These are phyloP conservation scores for Prunus mira DNA, from an alignment of 306 rosid species.

Conservation along the genomic window DNA sequence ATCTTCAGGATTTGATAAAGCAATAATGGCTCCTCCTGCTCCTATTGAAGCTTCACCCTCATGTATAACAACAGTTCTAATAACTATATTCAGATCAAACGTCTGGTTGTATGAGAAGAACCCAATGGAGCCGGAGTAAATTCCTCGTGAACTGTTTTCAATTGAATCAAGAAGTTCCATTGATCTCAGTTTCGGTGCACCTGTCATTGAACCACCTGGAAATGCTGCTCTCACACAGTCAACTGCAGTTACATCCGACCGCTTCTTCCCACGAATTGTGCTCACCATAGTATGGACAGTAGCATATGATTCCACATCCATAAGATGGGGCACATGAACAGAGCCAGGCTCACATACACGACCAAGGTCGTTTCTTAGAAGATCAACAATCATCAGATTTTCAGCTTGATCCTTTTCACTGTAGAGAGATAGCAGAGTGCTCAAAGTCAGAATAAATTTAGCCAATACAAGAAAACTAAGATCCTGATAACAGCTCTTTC, in stretches of 20 bases:
- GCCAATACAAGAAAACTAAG: neutral
- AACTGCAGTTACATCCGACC: slow-evolving; percentile 47
- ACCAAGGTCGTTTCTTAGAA: slow-evolving; percentile 96
- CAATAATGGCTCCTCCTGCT: slow-evolving; percentile 98
- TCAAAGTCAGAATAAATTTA: neutral
- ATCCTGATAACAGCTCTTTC: neutral
- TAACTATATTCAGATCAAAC: slow-evolving; percentile 92
- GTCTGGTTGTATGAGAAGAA: slow-evolving; percentile 85
- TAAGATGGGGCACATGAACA: slow-evolving; percentile 84
- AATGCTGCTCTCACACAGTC: slow-evolving; percentile 91
- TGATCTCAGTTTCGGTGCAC: slow-evolving; percentile 96
- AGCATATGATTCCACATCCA: slow-evolving; percentile 91
- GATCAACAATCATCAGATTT: slow-evolving; percentile 97
- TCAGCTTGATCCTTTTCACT: slow-evolving; percentile 98
- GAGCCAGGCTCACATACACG: slow-evolving; percentile 94
- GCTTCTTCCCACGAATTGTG: slow-evolving; percentile 81
- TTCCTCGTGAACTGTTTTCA: slow-evolving; percentile 79
- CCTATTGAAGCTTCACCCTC: slow-evolving; percentile 92
- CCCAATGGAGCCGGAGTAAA: slow-evolving; percentile 96
- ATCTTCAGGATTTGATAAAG: slow-evolving; percentile 80
- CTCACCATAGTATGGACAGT: slow-evolving; percentile 98
- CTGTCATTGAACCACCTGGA: slow-evolving; percentile 99
- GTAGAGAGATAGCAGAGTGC: neutral
- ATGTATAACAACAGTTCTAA: slow-evolving; percentile 78
- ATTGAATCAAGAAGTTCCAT: slow-evolving; percentile 87